Percentiles rank a stretch among this genome's conserved stretches.
phyloP scores from a whole-genome alignment of 257 asterid genomes.

The Leptodermis oblonga region DNA sequence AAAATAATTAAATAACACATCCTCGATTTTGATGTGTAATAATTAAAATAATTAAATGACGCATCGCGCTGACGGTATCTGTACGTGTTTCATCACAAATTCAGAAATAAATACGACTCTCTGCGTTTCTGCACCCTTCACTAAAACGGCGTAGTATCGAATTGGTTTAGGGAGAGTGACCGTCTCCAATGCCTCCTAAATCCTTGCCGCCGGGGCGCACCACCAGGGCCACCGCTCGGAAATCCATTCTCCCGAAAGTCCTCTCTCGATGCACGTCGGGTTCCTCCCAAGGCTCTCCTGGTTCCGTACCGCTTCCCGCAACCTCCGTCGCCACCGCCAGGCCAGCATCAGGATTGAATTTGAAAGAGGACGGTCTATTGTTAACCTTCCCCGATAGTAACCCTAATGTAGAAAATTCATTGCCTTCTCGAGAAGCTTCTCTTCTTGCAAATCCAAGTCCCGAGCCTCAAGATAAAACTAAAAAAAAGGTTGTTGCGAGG shows the following conservation, averaged over 20 bases:
- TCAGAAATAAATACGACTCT: neutral
- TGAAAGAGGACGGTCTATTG: neutral
- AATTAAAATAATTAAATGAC: too few species aligned
- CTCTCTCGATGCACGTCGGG: slow-evolving; percentile 11
- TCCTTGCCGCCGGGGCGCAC: slow-evolving; percentile 19
- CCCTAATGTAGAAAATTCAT: neutral
- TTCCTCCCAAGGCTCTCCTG: neutral
- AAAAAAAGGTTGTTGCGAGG: neutral
- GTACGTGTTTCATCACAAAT: too few species aligned
- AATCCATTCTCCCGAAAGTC: neutral
- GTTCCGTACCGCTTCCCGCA: neutral
- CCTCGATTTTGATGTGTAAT: too few species aligned
- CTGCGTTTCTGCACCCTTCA: too few species aligned
- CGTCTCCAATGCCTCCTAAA: slow-evolving; percentile 35
- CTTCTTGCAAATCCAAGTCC: neutral
- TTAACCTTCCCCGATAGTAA: neutral
- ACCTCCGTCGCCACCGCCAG: neutral
- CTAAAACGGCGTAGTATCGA: neutral
- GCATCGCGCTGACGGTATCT: too few species aligned
- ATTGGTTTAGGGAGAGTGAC: neutral
- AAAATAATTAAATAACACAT: too few species aligned
- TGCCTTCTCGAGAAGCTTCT: neutral
- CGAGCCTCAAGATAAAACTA: neutral
- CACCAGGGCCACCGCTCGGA: slow-evolving; percentile 19
- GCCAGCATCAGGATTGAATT: neutral